Evolutionary conservation across 2,329 filamentous ascomycete species (phyloP), one percentile per base, ranked within the genome.

Genomic region (Zarea fungicola): DNA sequence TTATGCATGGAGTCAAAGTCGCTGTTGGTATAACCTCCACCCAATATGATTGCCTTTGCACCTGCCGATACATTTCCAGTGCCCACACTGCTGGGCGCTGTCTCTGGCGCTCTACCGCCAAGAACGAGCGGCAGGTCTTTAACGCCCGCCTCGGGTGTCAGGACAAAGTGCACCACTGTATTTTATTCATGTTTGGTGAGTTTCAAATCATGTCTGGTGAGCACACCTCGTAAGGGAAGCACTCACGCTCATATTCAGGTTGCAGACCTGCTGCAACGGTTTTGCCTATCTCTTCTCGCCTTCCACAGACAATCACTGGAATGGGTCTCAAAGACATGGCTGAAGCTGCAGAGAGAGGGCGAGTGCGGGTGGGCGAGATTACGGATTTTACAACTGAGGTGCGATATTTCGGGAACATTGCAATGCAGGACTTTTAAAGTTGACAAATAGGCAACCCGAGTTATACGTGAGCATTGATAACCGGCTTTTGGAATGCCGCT

Each of bases 151-250:
- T 51, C 49, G 19, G 49, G 36, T 2, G 49, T 37, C 23, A 23
- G 42, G 44, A 51, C 43, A 51, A 51, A 51, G 37, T 51, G 49
- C 25, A 51, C 49, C 22, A 51, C 49, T 51, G 16, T 19, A 14
- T 8, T 8, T 14, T 14, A 29, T 14, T 8, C 8, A 29, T 8
- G 8, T 29, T 7, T 6, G 5, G 16, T 16, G 19, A n/a, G 34
- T 29, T 6, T 8, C 28, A 29, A 32, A 13, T 22, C 19, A 13
- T 14, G 41, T 10, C 7, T 3, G 21, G 6, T 7, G n/a, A 9
- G 1, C 16, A 22, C 6, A 22, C 13, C 18, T 4, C 16, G 26
- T 13, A 10, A 9, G 4, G 21, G 26, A 10, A 21, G 21, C 8
- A 26, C 44, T 28, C 34, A 48, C 49, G 11, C n/a, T 51, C 49